Evolutionary conservation across 2,329 filamentous ascomycete species (phyloP), one percentile per base, ranked within the genome.

Genomic region (Phoma herbarum): DNA sequence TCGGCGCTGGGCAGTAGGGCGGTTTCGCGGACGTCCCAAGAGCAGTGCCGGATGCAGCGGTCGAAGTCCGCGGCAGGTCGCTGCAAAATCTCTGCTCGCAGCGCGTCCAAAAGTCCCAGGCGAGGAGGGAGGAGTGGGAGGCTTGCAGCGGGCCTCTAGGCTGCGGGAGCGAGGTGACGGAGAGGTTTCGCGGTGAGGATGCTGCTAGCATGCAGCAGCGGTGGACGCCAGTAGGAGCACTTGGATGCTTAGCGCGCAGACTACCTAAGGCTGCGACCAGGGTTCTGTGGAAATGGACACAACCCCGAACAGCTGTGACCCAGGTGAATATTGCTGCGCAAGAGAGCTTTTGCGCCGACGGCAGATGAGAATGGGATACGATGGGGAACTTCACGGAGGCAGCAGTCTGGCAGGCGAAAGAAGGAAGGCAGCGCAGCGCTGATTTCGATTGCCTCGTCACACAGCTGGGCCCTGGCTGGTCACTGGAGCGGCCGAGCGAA

Each of bases 11-110:
- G 56, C 56, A 50, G 37, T 35, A 59, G 56, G 42, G 56, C 48
- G 44, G 28, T 49, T 29, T 31, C 43, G 50, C 45, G 39, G 55
- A 14, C 22, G 16, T 48, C 37, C 43, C 20, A 33, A 29, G 29
- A 25, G 46, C 31, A 22, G n/a, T 46, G 56, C 56, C 56, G 50
- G 50, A 54, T 59, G 56, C 56, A 59, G 56, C 41, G 50, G n/a
- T 46, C 10, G 46, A n/a, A n/a, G 20, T 4, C 37, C 28, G 56
- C 49, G 29, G 41, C 6, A 33, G 39, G 23, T 23, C 37, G 50
- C 50, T 45, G 50, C 45, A 28, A 25, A 29, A 1, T 25, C 2
- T 45, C 50, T 59, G 50, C 45, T 49, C 50, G 56, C 50, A 59
- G 56, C 41, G 44, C 51, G 46, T 44, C 23, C 44, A 47, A 29